Evolutionary conservation across 176 grass and related monocot species (phyloP).

Genomic region (Puccinellia tenuiflora): DNA sequence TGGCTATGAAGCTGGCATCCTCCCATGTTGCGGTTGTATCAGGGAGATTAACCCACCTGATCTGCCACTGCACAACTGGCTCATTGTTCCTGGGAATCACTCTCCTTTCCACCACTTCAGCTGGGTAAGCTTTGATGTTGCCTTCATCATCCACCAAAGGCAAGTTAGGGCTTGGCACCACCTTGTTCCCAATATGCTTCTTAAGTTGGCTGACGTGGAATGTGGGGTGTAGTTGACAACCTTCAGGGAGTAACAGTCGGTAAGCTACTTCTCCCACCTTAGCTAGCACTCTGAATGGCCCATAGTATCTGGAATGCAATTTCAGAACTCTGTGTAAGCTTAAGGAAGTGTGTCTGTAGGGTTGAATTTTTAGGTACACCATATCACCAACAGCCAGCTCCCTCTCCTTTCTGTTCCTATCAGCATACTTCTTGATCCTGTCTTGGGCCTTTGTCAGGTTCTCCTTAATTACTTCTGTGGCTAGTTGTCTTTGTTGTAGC

Average conservation of each 20-base stretch:
- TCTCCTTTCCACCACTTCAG: too few species aligned
- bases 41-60: too few species aligned
- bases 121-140: background rate
- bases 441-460: background rate
- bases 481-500: background rate
- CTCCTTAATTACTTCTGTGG: background rate
- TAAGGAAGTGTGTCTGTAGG: background rate
- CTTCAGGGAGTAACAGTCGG: background rate
- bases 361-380: background rate
- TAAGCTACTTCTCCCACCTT: background rate
- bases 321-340: background rate
- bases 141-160: background rate
- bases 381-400: background rate
- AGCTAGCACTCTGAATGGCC: background rate
- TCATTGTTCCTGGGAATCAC: too few species aligned
- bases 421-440: background rate
- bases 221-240: background rate
- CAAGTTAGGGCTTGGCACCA: background rate
- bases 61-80: too few species aligned
- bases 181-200: background rate
- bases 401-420: background rate
- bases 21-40: too few species aligned
- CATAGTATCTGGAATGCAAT: background rate
- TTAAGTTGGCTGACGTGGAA: background rate
- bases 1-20: too few species aligned